Conservation (phyloP, 495 filamentous ascomycete genomes). For the Annulohypoxylon bovei region DNA sequence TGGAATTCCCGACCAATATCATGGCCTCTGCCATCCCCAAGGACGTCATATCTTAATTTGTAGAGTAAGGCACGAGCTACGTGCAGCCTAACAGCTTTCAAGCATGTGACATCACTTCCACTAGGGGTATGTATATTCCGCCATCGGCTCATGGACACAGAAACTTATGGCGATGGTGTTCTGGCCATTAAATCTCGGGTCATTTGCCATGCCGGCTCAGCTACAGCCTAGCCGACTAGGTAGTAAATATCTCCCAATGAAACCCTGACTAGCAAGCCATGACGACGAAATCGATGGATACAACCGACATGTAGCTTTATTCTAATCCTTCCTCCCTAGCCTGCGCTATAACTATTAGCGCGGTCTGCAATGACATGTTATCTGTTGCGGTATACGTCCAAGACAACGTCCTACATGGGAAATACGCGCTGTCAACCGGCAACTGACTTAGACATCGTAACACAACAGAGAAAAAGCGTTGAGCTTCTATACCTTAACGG, state of each 20-base stretch:
- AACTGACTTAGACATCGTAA: conserved; percentile 25
- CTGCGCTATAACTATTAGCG: conserved; percentile 14
- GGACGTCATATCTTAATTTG: conserved; percentile 19
- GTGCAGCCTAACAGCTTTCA: conserved; percentile 22
- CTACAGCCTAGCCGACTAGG: conserved; percentile 18
- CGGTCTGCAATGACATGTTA: conserved; percentile 21
- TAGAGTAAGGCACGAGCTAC: conserved; percentile 30
- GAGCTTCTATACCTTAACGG: conserved; percentile 31
- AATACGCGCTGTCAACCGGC: conserved; percentile 33
- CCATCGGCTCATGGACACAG: conserved; percentile 27
- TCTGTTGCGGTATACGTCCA: conserved; percentile 32
- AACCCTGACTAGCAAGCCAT: conserved; percentile 21
- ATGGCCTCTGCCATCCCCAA: conserved; percentile 13
- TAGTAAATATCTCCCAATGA: conserved; percentile 14
- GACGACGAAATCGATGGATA: conserved; percentile 18
- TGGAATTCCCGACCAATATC: conserved; percentile 30
- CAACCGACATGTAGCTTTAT: conserved; percentile 21
- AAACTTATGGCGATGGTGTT: conserved; percentile 14
- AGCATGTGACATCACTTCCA: conserved; percentile 28
- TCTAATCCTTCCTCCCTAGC: conserved; percentile 6
- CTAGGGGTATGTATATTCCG: conserved; percentile 14
- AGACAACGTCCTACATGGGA: conserved; percentile 20
- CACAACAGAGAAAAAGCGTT: conserved; percentile 28
- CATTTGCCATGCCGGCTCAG: conserved; percentile 13
- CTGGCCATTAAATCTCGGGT: conserved; percentile 1